A percentile compares a stretch with the other conserved stretches of the same genome.
These are phyloP conservation scores for Monilinia fructicola DNA, from an alignment of 2,329 filamentous ascomycete species.

Conservation along the genomic window DNA sequence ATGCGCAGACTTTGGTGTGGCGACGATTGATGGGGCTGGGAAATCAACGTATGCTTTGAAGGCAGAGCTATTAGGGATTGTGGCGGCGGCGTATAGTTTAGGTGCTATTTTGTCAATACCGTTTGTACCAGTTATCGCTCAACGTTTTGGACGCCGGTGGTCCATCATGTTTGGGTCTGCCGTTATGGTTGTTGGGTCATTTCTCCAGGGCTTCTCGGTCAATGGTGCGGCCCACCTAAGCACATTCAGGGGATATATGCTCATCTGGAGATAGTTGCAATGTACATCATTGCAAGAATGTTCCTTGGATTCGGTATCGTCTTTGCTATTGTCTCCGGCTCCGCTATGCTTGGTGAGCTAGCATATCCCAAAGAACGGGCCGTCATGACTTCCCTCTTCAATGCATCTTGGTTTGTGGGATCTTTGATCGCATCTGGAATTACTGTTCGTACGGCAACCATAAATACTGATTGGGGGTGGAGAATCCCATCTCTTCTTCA, in stretches of 20 bases:
- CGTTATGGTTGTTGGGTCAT: constrained; percentile 54
- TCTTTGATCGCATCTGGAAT: constrained; percentile 41
- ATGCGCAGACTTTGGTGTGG: constrained; percentile 12
- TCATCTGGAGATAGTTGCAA: constrained; percentile 42
- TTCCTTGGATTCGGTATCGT: constrained; percentile 55
- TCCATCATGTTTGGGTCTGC: constrained; percentile 56
- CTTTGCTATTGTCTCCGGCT: constrained; percentile 53
- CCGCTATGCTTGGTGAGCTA: constrained; percentile 54
- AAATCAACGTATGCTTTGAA: constrained; percentile 4
- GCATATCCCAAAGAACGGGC: constrained; percentile 55
- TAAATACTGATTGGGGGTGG: constrained; percentile 45
- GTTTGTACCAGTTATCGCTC: constrained; percentile 52
- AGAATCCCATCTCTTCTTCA: constrained; percentile 47
- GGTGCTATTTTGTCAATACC: constrained; percentile 56
- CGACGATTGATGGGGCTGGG: constrained; percentile 14
- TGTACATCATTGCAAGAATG: constrained; percentile 54
- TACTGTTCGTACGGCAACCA: constrained; percentile 47
- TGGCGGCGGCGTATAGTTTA: constrained; percentile 51
- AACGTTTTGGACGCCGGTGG: constrained; percentile 51
- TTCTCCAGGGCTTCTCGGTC: constrained; percentile 51
- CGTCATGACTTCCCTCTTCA: constrained; percentile 54
- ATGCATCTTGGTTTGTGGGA: constrained; percentile 49
- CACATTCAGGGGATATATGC: constrained; percentile 37
- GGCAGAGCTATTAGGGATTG: constrained; percentile 26
- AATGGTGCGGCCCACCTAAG: constrained; percentile 30